Evolutionary conservation across 192 early-diverging fungal genomes (phyloP).

Genomic region (Rhizophagus prolifer): DNA sequence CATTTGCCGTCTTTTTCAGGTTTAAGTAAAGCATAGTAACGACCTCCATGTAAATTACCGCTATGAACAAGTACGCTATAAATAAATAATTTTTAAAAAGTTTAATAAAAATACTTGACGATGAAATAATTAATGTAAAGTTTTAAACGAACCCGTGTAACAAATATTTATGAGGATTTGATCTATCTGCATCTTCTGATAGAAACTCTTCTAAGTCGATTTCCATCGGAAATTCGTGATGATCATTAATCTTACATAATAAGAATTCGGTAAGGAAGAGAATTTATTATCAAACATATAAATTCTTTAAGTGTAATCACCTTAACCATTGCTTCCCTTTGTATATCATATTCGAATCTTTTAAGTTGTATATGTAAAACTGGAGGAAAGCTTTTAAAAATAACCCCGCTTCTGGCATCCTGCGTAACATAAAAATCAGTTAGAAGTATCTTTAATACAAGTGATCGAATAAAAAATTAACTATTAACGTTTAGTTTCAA

Average conservation of each 20-base stretch:
- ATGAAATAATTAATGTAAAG: background rate
- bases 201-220: constrained; percentile 89
- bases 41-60: constrained; percentile 89
- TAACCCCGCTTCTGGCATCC: constrained; percentile 95
- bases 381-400: constrained; percentile 89
- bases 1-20: constrained; percentile 78
- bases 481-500: background rate
- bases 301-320: constrained; percentile 35
- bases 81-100: background rate
- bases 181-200: constrained; percentile 59
- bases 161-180: constrained; percentile 71
- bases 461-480: background rate
- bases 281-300: background rate
- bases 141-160: constrained; percentile 72
- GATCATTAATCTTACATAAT: constrained; percentile 81
- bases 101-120: background rate
- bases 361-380: constrained; percentile 96
- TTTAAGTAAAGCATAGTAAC: constrained; percentile 90
- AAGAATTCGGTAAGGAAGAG: background rate
- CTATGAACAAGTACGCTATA: constrained; percentile 90
- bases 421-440: constrained; percentile 1
- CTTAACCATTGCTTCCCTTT: constrained; percentile 87
- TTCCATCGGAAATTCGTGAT: constrained; percentile 88
- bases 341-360: constrained; percentile 97
- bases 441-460: background rate